These are phyloP conservation scores for Discostella stelligeroides DNA, from an alignment of 108 stramenopile genomes.

Conservation along the genomic window DNA sequence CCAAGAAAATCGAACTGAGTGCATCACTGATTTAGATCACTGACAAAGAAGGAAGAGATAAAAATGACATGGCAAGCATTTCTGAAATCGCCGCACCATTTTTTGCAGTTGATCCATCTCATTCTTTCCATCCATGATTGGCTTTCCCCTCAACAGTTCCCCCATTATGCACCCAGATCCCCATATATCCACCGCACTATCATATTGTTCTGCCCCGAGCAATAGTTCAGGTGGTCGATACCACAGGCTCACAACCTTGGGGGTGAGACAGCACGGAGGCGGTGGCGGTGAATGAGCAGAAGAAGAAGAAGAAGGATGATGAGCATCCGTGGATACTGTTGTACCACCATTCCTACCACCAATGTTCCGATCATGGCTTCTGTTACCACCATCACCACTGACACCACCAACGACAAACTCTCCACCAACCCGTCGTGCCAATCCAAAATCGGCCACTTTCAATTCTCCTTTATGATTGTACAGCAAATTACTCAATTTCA, in stretches of 20 bases:
- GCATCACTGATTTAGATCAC: too few relatives aligned
- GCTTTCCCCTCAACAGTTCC: conserved; percentile 80
- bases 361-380: neutral
- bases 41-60: neutral
- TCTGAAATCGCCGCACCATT: conserved; percentile 43
- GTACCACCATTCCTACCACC: neutral
- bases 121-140: conserved; percentile 75
- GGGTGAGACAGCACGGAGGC: conserved; percentile 74
- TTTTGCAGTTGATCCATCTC: conserved; percentile 83
- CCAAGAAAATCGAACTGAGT: conserved; percentile 59
- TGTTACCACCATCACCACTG: neutral
- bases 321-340: neutral
- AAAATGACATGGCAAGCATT: neutral
- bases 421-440: conserved; percentile 66
- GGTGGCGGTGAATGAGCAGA: too few relatives aligned
- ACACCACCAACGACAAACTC: neutral
- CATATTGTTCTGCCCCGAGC: conserved; percentile 65
- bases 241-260: conserved; percentile 92
- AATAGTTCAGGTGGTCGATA: conserved; percentile 93
- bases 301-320: neutral
- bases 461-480: conserved; percentile 59
- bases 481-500: conserved; percentile 81
- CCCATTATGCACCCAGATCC: conserved; percentile 86
- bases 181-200: conserved; percentile 81
- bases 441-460: conserved; percentile 88